Percentiles rank a stretch among this genome's conserved stretches.
Conservation (phyloP, 2,329 filamentous ascomycete genomes). For the Lasiodiplodia citricola region DNA sequence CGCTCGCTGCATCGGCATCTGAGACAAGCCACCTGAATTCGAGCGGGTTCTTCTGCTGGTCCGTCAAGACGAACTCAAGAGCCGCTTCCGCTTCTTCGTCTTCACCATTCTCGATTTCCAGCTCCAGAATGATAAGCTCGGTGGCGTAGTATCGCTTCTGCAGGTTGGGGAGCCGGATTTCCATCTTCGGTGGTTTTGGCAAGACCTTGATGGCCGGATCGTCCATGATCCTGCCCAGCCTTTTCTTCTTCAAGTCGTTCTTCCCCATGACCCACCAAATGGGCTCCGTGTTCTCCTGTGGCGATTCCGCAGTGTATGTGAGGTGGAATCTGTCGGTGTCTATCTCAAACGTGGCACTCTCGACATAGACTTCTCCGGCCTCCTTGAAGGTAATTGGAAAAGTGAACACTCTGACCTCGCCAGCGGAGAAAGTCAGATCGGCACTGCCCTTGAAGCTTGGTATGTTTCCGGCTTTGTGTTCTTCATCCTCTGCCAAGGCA, state of each 20-base stretch:
- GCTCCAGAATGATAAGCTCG: conserved; percentile 70
- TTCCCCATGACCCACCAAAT: conserved; percentile 43
- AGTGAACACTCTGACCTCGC: conserved; percentile 72
- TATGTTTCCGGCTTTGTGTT: neutral
- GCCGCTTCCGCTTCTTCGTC: conserved; percentile 76
- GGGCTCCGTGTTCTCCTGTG: conserved; percentile 35
- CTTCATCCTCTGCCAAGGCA: conserved; percentile 15
- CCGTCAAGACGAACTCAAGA: conserved; percentile 71
- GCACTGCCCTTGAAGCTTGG: conserved; percentile 60
- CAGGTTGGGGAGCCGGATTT: conserved; percentile 68
- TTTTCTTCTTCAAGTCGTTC: conserved; percentile 36
- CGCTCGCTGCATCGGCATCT: conserved; percentile 26
- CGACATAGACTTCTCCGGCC: conserved; percentile 74
- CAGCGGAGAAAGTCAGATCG: conserved; percentile 70
- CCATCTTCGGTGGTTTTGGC: conserved; percentile 90
- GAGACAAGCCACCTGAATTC: conserved; percentile 54
- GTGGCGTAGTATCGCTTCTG: conserved; percentile 82
- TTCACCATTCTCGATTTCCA: conserved; percentile 82
- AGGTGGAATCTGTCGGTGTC: conserved; percentile 70
- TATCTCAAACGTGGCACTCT: conserved; percentile 67
- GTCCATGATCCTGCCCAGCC: conserved; percentile 42
- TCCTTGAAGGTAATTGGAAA: conserved; percentile 78
- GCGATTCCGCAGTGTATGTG: conserved; percentile 63
- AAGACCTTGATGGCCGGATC: conserved; percentile 69
- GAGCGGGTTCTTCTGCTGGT: conserved; percentile 55